Conservation (phyloP, 1,284 basidiomycete species). For the Marasmius oreades region DNA sequence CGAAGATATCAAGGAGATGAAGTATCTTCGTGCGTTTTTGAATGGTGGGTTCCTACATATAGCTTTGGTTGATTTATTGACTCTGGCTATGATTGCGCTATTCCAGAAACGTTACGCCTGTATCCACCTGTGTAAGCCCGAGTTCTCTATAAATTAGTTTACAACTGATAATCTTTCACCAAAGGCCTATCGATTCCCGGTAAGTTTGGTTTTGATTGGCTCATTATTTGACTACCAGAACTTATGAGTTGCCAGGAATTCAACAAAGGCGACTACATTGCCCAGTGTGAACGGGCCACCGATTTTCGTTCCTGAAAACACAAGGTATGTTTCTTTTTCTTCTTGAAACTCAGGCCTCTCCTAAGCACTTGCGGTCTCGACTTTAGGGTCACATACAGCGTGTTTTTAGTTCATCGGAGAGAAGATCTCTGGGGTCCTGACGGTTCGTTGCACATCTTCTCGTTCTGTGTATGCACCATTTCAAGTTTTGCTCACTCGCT, state of each 20-base stretch:
- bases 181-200: no score
- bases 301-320: no score
- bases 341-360: not conserved
- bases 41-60: constrained; percentile 29
- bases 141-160: no score
- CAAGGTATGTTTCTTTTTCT: no score
- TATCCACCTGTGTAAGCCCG: constrained; percentile 44
- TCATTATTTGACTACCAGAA: no score
- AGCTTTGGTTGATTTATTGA: not conserved
- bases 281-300: no score
- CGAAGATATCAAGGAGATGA: constrained; percentile 39
- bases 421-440: constrained; percentile 28
- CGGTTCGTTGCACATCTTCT: constrained; percentile 6
- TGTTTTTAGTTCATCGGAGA: constrained; percentile 21
- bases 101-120: constrained; percentile 36
- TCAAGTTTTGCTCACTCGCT: no score
- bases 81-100: no score
- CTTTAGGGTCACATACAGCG: constrained; percentile 12
- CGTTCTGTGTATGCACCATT: not conserved
- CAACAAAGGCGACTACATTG: no score
- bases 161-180: no score
- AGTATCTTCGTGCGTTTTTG: constrained; percentile 40
- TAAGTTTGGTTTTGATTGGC: no score
- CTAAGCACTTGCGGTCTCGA: constrained; percentile 4
- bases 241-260: no score